Evolutionary conservation across 768 basidiomycete species (phyloP), one percentile per base, ranked within the genome.

Genomic region (Sarcomyxa edulis): DNA sequence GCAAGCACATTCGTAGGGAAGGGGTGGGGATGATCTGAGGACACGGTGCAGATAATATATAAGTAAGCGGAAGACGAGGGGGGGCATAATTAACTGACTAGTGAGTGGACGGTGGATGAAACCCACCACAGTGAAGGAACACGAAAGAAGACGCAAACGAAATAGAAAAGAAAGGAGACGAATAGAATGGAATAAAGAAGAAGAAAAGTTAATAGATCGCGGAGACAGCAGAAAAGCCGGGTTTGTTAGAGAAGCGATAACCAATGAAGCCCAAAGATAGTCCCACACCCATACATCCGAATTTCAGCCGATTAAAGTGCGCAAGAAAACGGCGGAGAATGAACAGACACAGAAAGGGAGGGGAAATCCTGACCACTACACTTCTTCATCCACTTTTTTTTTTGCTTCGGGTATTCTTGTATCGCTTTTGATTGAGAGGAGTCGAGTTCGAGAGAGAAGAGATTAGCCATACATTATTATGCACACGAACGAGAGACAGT

Each of bases 211-310:
- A 55, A 45, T 40, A 45, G 38, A 36, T 43, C 37, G 30, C 49
- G 50, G 45, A 32, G 40, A 37, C 42, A 55, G 58, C 65, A 51
- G 58, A 45, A 55, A 61, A 68, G 60, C n/a, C n/a, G n/a, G n/a
- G n/a, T n/a, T 57, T 55, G 66, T 71, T 71, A 72, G 72, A 69
- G 61, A 71, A 61, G 58, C 56, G 61, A 66, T 74, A 78, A 77
- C 74, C 73, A 78, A 77, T 66, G n/a, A n/a, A 78, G 73, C 78
- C 74, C 73, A 74, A 73, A 59, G 32, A 44, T 43, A 48, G 48
- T 47, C 47, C 45, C 38, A 27, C 40, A 36, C 49, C 53, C 47
- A 51, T 46, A 46, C 43, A 46, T 43, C 26, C 34, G 40, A 22
- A 33, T 43, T 29, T 27, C 46, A 33, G 15, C 15, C 32, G 14